Conservation (phyloP, 2,329 filamentous ascomycete species). For the Colletotrichum sublineola region DNA sequence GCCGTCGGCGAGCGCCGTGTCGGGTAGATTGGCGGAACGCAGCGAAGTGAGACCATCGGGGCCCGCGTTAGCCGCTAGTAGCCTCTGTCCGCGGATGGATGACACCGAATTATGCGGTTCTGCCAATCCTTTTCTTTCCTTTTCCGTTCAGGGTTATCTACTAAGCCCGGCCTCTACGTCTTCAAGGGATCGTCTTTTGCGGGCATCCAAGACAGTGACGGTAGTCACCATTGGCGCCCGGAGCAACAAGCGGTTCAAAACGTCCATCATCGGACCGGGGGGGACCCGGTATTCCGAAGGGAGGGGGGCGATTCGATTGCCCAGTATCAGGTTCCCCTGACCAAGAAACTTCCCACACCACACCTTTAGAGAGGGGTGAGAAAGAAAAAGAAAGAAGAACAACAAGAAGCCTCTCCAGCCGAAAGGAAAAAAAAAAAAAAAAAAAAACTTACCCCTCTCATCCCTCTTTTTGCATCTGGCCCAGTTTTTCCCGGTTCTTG, state of each 20-base stretch:
- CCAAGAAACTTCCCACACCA: slow-evolving; percentile 28
- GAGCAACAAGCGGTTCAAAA: slow-evolving; percentile 28
- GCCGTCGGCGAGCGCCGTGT: slow-evolving; percentile 33
- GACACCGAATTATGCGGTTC: neutral
- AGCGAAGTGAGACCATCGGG: slow-evolving; percentile 23
- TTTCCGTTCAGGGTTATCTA: neutral
- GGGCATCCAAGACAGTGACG: neutral
- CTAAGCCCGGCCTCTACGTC: neutral
- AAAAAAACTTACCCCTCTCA: neutral
- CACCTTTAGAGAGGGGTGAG: slow-evolving; percentile 5
- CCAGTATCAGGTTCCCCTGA: slow-evolving; percentile 22
- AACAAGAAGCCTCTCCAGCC: slow-evolving; percentile 7
- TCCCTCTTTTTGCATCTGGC: neutral
- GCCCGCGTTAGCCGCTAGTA: slow-evolving; percentile 1
- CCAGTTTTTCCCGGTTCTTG: slow-evolving; percentile 18
- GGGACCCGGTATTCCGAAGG: neutral
- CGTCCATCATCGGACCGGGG: neutral
- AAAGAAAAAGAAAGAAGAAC: neutral
- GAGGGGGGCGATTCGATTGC: slow-evolving; percentile 13
- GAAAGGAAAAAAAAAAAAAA: neutral
- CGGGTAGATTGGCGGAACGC: slow-evolving; percentile 22
- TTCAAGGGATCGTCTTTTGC: neutral
- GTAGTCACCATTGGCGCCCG: slow-evolving; percentile 1
- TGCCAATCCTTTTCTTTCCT: neutral
- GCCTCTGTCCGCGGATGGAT: neutral